These are phyloP conservation scores for Apodospora peruviana DNA, from an alignment of 495 filamentous ascomycete genomes.

Conservation along the genomic window DNA sequence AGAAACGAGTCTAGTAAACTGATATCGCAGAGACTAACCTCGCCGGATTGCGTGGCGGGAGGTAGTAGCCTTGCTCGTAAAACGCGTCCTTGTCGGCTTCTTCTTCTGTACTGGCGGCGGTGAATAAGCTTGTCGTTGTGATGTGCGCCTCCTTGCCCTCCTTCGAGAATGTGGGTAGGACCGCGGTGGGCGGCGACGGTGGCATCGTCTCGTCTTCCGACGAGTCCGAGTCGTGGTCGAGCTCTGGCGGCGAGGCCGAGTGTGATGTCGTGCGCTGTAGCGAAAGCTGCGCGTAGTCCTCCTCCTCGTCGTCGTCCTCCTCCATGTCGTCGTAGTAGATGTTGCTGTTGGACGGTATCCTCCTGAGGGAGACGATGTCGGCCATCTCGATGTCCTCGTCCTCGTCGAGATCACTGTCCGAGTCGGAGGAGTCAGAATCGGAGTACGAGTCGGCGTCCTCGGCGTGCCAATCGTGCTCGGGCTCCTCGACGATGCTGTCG, in stretches of 20 bases:
- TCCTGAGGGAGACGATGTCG: slow-evolving; percentile 39
- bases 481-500: slow-evolving; percentile 68
- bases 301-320: slow-evolving; percentile 66
- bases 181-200: slow-evolving; percentile 69
- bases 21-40: slow-evolving; percentile 44
- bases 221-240: slow-evolving; percentile 64
- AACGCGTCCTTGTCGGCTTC: slow-evolving; percentile 42
- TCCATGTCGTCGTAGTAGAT: slow-evolving; percentile 51
- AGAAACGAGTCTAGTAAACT: slow-evolving; percentile 32
- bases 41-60: slow-evolving; percentile 42
- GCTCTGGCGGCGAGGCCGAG: slow-evolving; percentile 66
- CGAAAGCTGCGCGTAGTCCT: slow-evolving; percentile 63
- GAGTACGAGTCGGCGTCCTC: slow-evolving; percentile 51
- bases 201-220: slow-evolving; percentile 68
- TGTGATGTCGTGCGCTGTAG: slow-evolving; percentile 70
- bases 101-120: slow-evolving; percentile 6
- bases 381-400: slow-evolving; percentile 52
- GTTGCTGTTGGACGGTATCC: slow-evolving; percentile 34
- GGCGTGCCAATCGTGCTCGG: slow-evolving; percentile 63
- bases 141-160: slow-evolving; percentile 46
- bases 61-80: slow-evolving; percentile 59
- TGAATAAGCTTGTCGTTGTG: slow-evolving; percentile 12
- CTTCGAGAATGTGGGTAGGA: slow-evolving; percentile 62
- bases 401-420: slow-evolving; percentile 30
- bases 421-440: slow-evolving; percentile 15